These are phyloP conservation scores for Saturnispora diversa DNA, from an alignment of 805 yeast genomes.

Conservation along the genomic window DNA sequence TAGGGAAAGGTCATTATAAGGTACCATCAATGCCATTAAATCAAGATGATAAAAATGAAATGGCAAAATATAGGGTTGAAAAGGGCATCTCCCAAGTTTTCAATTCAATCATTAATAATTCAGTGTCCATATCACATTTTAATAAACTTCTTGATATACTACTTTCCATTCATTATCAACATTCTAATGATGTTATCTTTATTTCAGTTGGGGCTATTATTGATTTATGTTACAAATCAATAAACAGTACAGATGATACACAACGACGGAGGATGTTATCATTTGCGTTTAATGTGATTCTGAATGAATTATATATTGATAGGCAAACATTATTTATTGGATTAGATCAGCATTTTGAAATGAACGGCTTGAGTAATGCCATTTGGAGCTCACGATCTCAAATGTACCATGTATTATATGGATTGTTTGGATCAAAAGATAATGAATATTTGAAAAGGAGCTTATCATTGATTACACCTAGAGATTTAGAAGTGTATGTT, in stretches of 20 bases:
- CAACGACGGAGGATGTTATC: neutral
- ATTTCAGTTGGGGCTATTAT: neutral
- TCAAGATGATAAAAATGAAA: neutral
- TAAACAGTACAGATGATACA: neutral
- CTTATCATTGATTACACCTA: constrained; percentile 56
- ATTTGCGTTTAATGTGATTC: constrained; percentile 1
- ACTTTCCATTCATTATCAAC: constrained; percentile 6
- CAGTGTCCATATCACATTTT: neutral
- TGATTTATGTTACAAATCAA: constrained; percentile 1
- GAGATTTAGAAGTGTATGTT: constrained; percentile 37
- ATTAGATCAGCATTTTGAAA: constrained; percentile 3
- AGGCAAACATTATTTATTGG: neutral
- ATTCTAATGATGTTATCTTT: neutral
- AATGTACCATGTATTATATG: constrained; percentile 14
- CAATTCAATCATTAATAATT: neutral
- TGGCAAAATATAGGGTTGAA: neutral
- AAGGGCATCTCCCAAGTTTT: neutral
- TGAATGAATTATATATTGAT: constrained; percentile 1
- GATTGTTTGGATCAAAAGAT: constrained; percentile 1
- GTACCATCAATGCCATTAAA: neutral
- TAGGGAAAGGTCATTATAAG: neutral
- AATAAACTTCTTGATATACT: constrained; percentile 5
- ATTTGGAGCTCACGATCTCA: constrained; percentile 12
- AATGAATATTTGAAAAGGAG: constrained; percentile 9
- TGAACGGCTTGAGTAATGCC: neutral